These are phyloP conservation scores for Gonium pectorale DNA, from an alignment of 139 green algal genomes.

Conservation along the genomic window DNA sequence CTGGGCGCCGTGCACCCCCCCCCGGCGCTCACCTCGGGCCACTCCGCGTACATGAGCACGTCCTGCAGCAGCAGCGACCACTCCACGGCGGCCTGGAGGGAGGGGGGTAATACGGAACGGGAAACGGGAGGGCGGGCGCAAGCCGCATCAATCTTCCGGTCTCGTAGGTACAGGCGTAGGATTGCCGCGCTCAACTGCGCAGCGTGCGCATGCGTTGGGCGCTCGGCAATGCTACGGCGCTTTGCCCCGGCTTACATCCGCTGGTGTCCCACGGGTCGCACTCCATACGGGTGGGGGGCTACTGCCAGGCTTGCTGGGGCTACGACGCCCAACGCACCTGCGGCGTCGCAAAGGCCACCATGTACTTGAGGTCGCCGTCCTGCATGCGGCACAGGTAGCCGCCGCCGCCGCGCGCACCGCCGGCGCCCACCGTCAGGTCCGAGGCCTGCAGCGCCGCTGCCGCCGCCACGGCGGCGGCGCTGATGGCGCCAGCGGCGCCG, in stretches of 20 bases:
- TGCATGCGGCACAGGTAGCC: slow-evolving; percentile 64
- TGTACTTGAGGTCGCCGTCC: slow-evolving; percentile 68
- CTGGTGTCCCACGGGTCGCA: too few relatives aligned
- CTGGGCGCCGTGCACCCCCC: neutral
- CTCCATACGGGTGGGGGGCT: too few relatives aligned
- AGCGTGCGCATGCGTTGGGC: too few relatives aligned
- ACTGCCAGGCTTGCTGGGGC: too few relatives aligned
- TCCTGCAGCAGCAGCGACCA: slow-evolving; percentile 68
- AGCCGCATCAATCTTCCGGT: too few relatives aligned
- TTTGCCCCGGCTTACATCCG: too few relatives aligned
- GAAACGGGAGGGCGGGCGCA: neutral
- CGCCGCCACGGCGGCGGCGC: neutral
- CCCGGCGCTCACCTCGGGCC: slow-evolving; percentile 45
- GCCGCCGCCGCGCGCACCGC: neutral
- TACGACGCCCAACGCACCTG: slow-evolving; percentile 28
- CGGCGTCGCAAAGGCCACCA: slow-evolving; percentile 56
- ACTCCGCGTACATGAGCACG: slow-evolving; percentile 60
- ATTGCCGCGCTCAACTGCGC: too few relatives aligned
- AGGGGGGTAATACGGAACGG: neutral
- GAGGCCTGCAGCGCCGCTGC: neutral
- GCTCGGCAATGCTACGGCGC: too few relatives aligned
- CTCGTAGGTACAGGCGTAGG: too few relatives aligned
- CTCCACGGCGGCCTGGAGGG: slow-evolving; percentile 50
- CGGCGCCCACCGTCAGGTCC: too few relatives aligned
- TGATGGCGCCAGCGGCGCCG: neutral